phyloP scores from a whole-genome alignment of 2,329 filamentous ascomycete species.

The Malbranchea cinnamomea region DNA sequence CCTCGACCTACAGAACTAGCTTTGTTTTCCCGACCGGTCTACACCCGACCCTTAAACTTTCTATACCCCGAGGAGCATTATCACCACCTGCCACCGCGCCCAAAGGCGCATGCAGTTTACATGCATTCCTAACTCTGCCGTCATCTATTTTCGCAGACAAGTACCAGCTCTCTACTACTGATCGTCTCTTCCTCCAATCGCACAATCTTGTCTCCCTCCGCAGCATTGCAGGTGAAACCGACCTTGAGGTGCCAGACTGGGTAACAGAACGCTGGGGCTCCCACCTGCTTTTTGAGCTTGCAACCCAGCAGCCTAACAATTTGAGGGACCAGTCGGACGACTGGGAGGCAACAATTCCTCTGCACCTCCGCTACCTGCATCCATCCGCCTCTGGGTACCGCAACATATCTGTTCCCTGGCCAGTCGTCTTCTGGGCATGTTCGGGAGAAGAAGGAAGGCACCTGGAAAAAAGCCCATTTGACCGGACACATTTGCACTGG shows the following conservation, averaged over 20 bases:
- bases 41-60: conserved; percentile 64
- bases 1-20: conserved; percentile 42
- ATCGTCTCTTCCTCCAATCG: conserved; percentile 57
- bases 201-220: conserved; percentile 60
- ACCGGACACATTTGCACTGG: conserved; percentile 70
- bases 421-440: conserved; percentile 84
- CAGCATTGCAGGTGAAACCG: conserved; percentile 59
- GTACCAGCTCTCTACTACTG: conserved; percentile 53
- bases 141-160: conserved; percentile 70
- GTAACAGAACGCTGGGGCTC: conserved; percentile 65
- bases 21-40: conserved; percentile 64
- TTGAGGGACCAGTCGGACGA: conserved; percentile 3
- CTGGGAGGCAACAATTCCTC: conserved; percentile 44
- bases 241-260: conserved; percentile 84
- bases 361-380: conserved; percentile 71
- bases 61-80: conserved; percentile 37
- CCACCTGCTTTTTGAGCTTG: conserved; percentile 58
- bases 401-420: conserved; percentile 55
- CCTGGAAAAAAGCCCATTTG: conserved; percentile 63
- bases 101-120: conserved; percentile 51
- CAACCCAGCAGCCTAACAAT: conserved; percentile 29
- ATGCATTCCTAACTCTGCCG: conserved; percentile 72
- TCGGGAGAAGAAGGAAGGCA: conserved; percentile 26
- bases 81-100: conserved; percentile 29
- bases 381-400: conserved; percentile 43